A percentile compares a stretch with the other conserved stretches of the same genome.
phyloP scores from a whole-genome alignment of 352 stramenopile species.

The Achlya hypogyna region DNA sequence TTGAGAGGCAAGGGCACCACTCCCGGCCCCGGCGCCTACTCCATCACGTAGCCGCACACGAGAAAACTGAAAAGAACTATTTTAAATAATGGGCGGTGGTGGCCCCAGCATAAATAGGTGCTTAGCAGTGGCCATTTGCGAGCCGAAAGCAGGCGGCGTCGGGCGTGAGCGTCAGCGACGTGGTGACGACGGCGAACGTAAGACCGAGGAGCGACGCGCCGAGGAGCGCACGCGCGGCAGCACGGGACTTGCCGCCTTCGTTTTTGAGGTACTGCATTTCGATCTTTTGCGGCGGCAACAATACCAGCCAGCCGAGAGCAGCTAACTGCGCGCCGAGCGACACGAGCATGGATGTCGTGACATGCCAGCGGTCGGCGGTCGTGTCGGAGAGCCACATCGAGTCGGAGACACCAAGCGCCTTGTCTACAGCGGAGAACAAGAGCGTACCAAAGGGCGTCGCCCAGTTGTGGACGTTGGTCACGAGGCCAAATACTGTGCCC shows the following conservation, averaged over 20 bases:
- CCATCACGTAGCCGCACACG: not conserved
- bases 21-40: conserved; percentile 8
- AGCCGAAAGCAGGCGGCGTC: not conserved
- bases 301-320: conserved; percentile 1
- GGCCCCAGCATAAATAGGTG: not conserved
- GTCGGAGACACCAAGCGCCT: not conserved
- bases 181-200: not conserved
- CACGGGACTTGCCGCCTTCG: not conserved
- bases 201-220: not conserved
- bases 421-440: not conserved
- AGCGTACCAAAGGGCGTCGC: not conserved
- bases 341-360: not conserved
- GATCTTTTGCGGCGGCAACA: conserved; percentile 11
- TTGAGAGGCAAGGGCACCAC: not conserved
- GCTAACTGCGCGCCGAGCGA: not conserved
- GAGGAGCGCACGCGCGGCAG: not conserved
- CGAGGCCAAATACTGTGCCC: not conserved
- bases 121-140: not conserved
- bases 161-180: not conserved
- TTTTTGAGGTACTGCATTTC: conserved; percentile 6
- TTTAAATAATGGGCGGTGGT: not conserved
- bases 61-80: too few relatives aligned
- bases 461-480: conserved; percentile 2
- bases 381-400: not conserved
- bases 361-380: not conserved